Evolutionary conservation across 176 grass and related monocot species (phyloP), one percentile per base, ranked within the genome.

Genomic region (Themeda triandra): DNA sequence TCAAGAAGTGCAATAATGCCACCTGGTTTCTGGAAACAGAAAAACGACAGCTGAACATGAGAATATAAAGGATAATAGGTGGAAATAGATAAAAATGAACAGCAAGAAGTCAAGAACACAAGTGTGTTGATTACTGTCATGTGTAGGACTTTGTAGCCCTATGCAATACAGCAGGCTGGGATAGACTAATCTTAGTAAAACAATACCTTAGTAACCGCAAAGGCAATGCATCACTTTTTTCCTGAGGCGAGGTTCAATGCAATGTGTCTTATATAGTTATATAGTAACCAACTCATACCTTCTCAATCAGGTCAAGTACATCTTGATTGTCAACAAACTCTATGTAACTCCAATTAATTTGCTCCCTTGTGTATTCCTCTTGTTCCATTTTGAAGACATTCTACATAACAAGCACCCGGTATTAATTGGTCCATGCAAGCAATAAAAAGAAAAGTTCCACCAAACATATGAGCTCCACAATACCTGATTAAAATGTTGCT

Each of bases 301-400:
- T 97, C 80, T 97, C 92, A 87, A 97, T 97, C 77, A 97, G 83
- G 86, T 97, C 95, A 83, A 97, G 88, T 49, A 94, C 92, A 85
- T 97, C 95, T 91, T 97, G 95, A 81, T 97, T 97, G 81, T 97
- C 95, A 85, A 92, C 92, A 91, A 97, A 97, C 75, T 97, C 95
- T 78, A 97, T 97, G 86, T 97, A 97, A 74, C 95, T 97, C 95
- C 95, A 97, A 74, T 94, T 85, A 80, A 97, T 97, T 80, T 97
- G 86, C 84, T 97, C 95, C 40, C 91, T 94, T 72, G 92, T 94
- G 65, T 97, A 97, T 82, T 97, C 95, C 69, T 94, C 95, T 84
- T 97, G 95, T 88, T 97, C 95, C 90, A 94, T 94, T 91, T 97
- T 97, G 83, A 97, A 97, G 75, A 97, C 95, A 92, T 97, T 93